Evolutionary conservation across 106 monocot species (phyloP).

Genomic region (Dioscorea zingiberensis): DNA sequence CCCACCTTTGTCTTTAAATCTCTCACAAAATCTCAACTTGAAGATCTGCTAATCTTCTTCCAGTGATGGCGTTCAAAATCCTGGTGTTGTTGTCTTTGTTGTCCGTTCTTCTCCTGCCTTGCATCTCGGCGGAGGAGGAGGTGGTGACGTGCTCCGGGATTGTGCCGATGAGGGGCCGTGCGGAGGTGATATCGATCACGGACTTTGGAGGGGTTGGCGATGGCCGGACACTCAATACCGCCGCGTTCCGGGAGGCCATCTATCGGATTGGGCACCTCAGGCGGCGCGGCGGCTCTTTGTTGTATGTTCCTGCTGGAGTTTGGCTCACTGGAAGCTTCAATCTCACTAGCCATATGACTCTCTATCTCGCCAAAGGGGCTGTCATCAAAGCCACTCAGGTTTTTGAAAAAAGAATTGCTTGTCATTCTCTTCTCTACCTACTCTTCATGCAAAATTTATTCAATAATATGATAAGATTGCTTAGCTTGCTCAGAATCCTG

Average conservation of each 20-base stretch:
- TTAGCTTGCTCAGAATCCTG: too few relatives aligned
- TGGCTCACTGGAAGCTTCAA: conserved; percentile 93
- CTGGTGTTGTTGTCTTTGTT: not conserved
- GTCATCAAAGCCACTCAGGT: conserved; percentile 83
- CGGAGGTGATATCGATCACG: conserved; percentile 48
- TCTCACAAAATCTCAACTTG: too few relatives aligned
- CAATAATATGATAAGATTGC: not conserved
- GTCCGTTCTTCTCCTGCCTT: conserved; percentile 1
- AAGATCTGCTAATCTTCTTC: too few relatives aligned
- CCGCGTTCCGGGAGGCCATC: conserved; percentile 66
- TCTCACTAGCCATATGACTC: conserved; percentile 93
- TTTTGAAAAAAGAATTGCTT: too few relatives aligned
- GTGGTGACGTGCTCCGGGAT: conserved; percentile 38
- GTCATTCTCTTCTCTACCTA: not conserved
- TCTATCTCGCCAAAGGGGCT: conserved; percentile 66
- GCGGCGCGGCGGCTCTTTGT: conserved; percentile 46
- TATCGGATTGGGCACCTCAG: conserved; percentile 57
- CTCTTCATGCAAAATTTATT: not conserved
- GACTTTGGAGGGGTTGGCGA: conserved; percentile 67
- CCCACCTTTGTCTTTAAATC: not conserved
- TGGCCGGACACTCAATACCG: conserved; percentile 54
- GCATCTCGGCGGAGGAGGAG: conserved; percentile 6
- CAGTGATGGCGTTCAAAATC: not conserved
- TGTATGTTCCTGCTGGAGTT: conserved; percentile 64
- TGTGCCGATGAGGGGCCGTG: conserved; percentile 47